Conservation (phyloP, 306 rosid genomes). For the Rosa chinensis region DNA sequence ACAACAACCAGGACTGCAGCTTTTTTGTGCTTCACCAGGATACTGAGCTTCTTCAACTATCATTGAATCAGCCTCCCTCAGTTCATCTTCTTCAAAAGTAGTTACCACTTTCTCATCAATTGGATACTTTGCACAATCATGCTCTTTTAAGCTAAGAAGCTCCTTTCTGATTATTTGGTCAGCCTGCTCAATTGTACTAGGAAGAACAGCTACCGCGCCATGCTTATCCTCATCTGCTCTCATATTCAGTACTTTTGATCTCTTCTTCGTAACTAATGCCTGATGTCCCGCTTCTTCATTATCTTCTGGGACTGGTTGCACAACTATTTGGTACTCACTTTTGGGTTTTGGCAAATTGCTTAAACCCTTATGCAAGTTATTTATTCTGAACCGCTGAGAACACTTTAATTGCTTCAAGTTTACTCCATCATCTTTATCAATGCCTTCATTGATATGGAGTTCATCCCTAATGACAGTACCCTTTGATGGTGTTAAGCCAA, state of each 20-base stretch:
- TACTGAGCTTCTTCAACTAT: conserved; percentile 62
- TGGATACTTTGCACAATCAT: conserved; percentile 80
- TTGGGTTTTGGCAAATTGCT: conserved; percentile 68
- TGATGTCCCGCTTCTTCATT: conserved; percentile 73
- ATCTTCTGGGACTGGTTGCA: conserved; percentile 76
- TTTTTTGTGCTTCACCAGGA: conserved; percentile 81
- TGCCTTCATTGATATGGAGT: conserved; percentile 70
- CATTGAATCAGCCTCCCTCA: conserved; percentile 72
- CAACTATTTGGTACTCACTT: conserved; percentile 78
- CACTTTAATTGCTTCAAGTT: conserved; percentile 71
- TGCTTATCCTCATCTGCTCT: conserved; percentile 65
- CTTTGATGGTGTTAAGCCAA: conserved; percentile 74
- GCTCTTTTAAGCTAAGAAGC: conserved; percentile 66
- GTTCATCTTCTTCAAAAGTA: conserved; percentile 62
- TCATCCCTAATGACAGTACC: conserved; percentile 85
- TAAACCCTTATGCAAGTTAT: conserved; percentile 67
- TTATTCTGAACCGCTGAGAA: conserved; percentile 48
- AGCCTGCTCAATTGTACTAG: conserved; percentile 78
- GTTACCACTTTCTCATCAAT: conserved; percentile 43
- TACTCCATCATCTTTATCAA: conserved; percentile 57
- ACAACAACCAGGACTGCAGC: conserved; percentile 75
- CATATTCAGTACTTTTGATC: conserved; percentile 78
- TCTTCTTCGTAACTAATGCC: conserved; percentile 66
- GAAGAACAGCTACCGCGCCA: conserved; percentile 63
- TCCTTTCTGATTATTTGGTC: conserved; percentile 78